Evolutionary conservation across 495 filamentous ascomycete genomes (phyloP), one percentile per base, ranked within the genome.

Genomic region (Aspergillus taichungensis): DNA sequence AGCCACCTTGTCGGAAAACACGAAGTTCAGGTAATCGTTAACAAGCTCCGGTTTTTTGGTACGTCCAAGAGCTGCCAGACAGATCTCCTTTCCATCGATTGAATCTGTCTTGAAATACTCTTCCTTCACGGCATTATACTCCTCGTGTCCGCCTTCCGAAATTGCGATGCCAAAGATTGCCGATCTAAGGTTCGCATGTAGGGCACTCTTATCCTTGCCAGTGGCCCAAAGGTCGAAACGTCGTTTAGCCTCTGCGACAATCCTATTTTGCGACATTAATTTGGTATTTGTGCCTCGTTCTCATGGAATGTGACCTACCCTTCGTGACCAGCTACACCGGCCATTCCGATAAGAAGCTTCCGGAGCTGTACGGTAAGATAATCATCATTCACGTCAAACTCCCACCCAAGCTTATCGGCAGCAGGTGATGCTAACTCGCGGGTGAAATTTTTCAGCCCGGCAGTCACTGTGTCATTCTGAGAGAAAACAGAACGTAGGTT

Each of bases 81-180:
- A 81, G 42, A 91, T 85, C 55, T 97, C 90, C 63, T 87, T 89
- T 46, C 87, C 88, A 55, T 96, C 92, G 29, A 95, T 79, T 6
- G 88, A 82, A 30, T 83, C 82, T 1, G 88, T 94, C 24, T 68
- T 78, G 33, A 77, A 72, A 69, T 85, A 98, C 63, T 94, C 87
- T 7, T 87, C 71, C 68, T 89, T 85, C 29, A 98, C 76, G 6
- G 79, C 75, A 28, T 85, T 77, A 55, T 85, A 88, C 43, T 79
- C 81, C 7, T 74, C 55, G 6, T 74, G 68, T 39, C 85, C 80
- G 24, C 80, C 79, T 45, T 84, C 72, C 28, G 75, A 75, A 29
- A 96, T 71, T n/a, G 78, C 83, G 36, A 85, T 82, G 35, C 78
- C 78, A 75, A 92, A 95, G 43, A 95, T 75, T 1, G 85, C 79